A percentile compares a stretch with the other conserved stretches of the same genome.
Conservation (phyloP, 2,329 filamentous ascomycete species). For the Aschersonia sp. region DNA sequence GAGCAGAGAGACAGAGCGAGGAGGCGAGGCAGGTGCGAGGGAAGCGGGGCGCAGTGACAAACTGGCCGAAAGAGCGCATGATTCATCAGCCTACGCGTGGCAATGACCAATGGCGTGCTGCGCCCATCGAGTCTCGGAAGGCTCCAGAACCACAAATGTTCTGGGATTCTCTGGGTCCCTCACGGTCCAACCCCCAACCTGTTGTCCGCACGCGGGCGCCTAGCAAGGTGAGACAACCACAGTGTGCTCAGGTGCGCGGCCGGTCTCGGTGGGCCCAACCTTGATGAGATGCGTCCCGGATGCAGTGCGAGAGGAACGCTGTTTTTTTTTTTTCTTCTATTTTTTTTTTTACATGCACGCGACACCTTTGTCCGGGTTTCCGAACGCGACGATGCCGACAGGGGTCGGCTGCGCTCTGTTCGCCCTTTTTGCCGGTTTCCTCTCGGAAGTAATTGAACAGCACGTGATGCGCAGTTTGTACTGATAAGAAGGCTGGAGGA, state of each 20-base stretch:
- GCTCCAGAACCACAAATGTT: constrained; percentile 19
- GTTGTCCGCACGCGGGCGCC: neutral
- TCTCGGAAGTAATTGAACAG: too few relatives aligned
- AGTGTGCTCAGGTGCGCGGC: neutral
- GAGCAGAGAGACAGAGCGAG: neutral
- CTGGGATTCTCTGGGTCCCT: neutral
- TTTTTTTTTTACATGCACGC: neutral
- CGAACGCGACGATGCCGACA: too few relatives aligned
- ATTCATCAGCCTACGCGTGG: constrained; percentile 19
- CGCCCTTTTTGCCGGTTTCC: too few relatives aligned
- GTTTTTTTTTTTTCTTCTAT: neutral
- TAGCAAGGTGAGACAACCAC: constrained; percentile 1
- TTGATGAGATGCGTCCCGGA: neutral
- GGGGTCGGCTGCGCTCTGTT: too few relatives aligned
- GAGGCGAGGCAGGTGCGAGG: constrained; percentile 1
- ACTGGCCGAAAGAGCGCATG: constrained; percentile 11
- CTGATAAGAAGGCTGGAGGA: too few relatives aligned
- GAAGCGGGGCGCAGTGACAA: constrained; percentile 14
- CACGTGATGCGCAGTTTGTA: too few relatives aligned
- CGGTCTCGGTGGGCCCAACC: constrained; percentile 7
- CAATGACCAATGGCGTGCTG: constrained; percentile 4
- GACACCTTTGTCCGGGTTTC: too few relatives aligned
- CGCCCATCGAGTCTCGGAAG: constrained; percentile 14
- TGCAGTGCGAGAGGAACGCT: neutral
- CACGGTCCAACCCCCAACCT: neutral